These are phyloP conservation scores for Russula foetens DNA, from an alignment of 768 basidiomycete genomes.

Conservation along the genomic window DNA sequence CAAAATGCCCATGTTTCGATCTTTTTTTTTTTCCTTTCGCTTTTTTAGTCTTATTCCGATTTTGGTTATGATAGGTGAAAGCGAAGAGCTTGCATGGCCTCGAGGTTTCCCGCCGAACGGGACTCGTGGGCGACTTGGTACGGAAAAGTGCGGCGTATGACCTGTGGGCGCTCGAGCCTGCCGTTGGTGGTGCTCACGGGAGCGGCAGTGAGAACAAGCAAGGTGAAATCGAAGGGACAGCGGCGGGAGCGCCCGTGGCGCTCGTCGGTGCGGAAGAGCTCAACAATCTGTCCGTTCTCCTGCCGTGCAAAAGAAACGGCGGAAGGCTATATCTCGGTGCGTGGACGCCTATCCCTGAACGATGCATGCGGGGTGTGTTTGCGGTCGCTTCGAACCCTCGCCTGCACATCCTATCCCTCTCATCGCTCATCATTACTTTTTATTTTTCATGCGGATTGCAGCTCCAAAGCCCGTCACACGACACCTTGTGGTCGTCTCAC, in stretches of 20 bases:
- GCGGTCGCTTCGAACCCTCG: too few relatives aligned
- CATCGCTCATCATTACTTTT: too few relatives aligned
- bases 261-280: constrained; percentile 15
- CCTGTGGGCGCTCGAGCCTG: constrained; percentile 4
- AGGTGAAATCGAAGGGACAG: neutral
- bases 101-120: neutral
- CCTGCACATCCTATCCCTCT: too few relatives aligned
- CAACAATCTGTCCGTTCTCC: constrained; percentile 11
- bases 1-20: too few relatives aligned
- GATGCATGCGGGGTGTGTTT: neutral
- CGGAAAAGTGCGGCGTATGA: constrained; percentile 14
- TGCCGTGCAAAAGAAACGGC: constrained; percentile 14
- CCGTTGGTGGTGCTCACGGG: neutral
- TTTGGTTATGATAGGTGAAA: constrained; percentile 16
- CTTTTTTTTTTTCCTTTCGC: neutral
- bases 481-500: constrained; percentile 10
- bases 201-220: neutral
- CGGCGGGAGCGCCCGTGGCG: neutral
- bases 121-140: constrained; percentile 8
- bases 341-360: neutral
- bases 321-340: constrained; percentile 17
- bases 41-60: too few relatives aligned
- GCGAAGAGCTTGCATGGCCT: constrained; percentile 1
- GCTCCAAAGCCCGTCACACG: constrained; percentile 13
- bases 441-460: neutral